Evolutionary conservation across 768 basidiomycete species (phyloP).

Genomic region (Paxillus ammoniavirescens): DNA sequence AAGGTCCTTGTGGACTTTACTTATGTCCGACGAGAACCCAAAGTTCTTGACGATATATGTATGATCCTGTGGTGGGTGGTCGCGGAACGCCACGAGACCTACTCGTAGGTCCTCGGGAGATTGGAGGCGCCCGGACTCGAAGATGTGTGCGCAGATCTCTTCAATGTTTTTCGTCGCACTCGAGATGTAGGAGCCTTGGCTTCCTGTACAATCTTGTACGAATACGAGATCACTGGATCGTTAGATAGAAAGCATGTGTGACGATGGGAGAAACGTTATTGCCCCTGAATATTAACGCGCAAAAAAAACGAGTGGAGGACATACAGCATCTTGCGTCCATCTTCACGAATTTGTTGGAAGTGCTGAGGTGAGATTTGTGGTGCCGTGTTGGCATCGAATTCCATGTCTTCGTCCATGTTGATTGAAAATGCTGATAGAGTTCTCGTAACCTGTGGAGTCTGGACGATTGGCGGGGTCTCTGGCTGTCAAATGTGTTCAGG

Average conservation of each 20-base stretch:
- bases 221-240: conserved; percentile 82
- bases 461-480: too few species aligned
- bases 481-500: too few species aligned
- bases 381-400: conserved; percentile 47
- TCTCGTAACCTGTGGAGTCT: too few species aligned
- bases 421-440: not conserved
- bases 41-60: conserved; percentile 93
- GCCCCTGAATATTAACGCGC: conserved; percentile 7
- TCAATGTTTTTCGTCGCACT: conserved; percentile 96
- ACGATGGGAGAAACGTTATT: conserved; percentile 9
- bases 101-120: conserved; percentile 84
- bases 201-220: conserved; percentile 93
- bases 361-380: conserved; percentile 33
- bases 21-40: conserved; percentile 91
- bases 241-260: not conserved
- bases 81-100: conserved; percentile 92
- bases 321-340: conserved; percentile 73
- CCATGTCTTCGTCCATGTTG: conserved; percentile 82
- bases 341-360: conserved; percentile 35
- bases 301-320: conserved; percentile 4
- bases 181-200: conserved; percentile 87
- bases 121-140: conserved; percentile 91
- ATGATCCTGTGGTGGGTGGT: conserved; percentile 97
- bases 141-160: conserved; percentile 91
- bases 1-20: conserved; percentile 80